A percentile compares a stretch with the other conserved stretches of the same genome.
Conservation (phyloP, 1,139 yeast genomes). For the Pichia sp. region DNA sequence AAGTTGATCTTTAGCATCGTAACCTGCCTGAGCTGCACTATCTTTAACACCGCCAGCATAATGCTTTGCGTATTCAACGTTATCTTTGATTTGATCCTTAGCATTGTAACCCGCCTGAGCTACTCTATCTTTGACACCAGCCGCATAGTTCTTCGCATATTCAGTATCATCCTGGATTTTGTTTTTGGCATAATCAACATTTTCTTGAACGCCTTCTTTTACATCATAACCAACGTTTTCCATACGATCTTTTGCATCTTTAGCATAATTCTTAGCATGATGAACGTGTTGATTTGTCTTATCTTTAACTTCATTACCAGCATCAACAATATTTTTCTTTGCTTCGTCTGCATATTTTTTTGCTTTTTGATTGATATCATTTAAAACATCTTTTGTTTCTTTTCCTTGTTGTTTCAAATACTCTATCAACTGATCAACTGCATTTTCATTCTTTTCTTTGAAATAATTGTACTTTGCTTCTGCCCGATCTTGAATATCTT, state of each 20-base stretch:
- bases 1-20: constrained; percentile 8
- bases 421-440: constrained; percentile 3
- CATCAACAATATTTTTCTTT: background rate
- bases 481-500: constrained; percentile 9
- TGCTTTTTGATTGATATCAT: constrained; percentile 1
- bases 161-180: background rate
- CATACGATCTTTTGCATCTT: constrained; percentile 1
- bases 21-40: constrained; percentile 6
- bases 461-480: constrained; percentile 9
- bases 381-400: constrained; percentile 5
- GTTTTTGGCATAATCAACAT: constrained; percentile 1
- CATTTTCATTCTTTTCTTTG: constrained; percentile 8
- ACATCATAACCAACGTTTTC: constrained; percentile 3
- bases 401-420: constrained; percentile 2
- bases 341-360: background rate
- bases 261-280: constrained; percentile 5
- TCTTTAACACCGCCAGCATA: constrained; percentile 4
- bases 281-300: constrained; percentile 2
- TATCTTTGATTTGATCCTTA: constrained; percentile 2
- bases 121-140: constrained; percentile 3
- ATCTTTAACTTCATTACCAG: constrained; percentile 2
- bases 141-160: constrained; percentile 1
- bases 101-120: constrained; percentile 10
- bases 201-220: constrained; percentile 7
- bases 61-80: constrained; percentile 9